phyloP scores from a whole-genome alignment of 768 basidiomycete species.

The Pholiota conissans region DNA sequence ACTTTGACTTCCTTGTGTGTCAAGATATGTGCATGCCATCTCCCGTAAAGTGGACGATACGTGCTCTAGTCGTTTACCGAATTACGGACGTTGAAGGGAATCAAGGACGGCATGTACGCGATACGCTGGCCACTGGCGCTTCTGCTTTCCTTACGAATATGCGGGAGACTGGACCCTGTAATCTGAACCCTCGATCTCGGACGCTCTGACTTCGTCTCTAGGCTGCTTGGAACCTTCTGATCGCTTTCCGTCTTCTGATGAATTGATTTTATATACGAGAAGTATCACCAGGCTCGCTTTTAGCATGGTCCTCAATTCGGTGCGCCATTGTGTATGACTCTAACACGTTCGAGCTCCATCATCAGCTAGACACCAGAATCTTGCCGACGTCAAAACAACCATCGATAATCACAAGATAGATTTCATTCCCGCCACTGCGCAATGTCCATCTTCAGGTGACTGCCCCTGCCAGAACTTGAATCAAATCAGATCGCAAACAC shows the following conservation, averaged over 20 bases:
- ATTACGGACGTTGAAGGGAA: background rate
- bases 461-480: too few relatives aligned
- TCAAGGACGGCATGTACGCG: background rate
- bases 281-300: too few relatives aligned
- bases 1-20: background rate
- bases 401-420: background rate
- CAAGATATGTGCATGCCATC: background rate
- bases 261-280: too few relatives aligned
- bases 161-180: background rate
- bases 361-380: background rate
- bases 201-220: background rate
- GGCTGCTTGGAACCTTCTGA: background rate
- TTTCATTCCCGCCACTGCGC: background rate
- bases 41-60: background rate
- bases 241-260: background rate
- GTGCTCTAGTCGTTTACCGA: background rate
- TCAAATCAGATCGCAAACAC: background rate
- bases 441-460: background rate
- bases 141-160: background rate
- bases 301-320: too few relatives aligned
- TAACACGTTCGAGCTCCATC: background rate
- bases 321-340: too few relatives aligned
- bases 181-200: background rate
- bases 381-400: background rate
- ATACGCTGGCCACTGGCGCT: background rate